Conservation (phyloP, 225 moss, liverwort and hornwort species). For the Sphagnum contortum region DNA sequence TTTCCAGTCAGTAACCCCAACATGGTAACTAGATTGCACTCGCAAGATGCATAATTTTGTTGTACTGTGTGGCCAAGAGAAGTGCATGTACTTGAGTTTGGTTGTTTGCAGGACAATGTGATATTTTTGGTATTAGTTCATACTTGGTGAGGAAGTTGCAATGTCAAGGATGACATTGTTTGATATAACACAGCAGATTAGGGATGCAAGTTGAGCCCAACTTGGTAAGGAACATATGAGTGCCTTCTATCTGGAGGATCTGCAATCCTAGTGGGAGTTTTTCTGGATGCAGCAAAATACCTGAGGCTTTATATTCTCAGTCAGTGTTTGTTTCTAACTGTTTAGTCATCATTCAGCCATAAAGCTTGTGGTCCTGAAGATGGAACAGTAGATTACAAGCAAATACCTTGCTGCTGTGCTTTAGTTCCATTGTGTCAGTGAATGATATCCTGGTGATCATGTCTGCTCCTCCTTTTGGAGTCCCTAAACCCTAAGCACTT, state of each 20-base stretch:
- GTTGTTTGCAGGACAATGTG: too few species aligned
- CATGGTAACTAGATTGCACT: slow-evolving; percentile 36
- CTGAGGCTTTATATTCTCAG: too few species aligned
- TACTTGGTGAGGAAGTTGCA: slow-evolving; percentile 89
- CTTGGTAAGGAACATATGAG: slow-evolving; percentile 57
- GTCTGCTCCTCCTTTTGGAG: slow-evolving; percentile 65
- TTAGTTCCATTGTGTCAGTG: slow-evolving; percentile 88
- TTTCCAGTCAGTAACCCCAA: slow-evolving; percentile 83
- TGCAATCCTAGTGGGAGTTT: too few species aligned
- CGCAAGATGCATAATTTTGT: too few species aligned
- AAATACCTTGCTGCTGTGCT: slow-evolving; percentile 80
- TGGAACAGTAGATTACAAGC: slow-evolving; percentile 24
- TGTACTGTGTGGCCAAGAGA: too few species aligned
- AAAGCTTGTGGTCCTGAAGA: too few species aligned
- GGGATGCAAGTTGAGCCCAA: slow-evolving; percentile 85
- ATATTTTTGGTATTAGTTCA: slow-evolving; percentile 35
- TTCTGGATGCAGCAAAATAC: too few species aligned
- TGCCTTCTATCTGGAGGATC: too few species aligned
- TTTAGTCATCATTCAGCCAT: too few species aligned
- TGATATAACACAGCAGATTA: slow-evolving; percentile 89
- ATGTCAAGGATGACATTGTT: slow-evolving; percentile 92
- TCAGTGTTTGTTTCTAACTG: too few species aligned
- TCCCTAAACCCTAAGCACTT: slow-evolving; percentile 10
- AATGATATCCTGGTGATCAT: slow-evolving; percentile 82
- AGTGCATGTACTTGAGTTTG: too few species aligned